phyloP scores from a whole-genome alignment of 768 basidiomycete genomes.

The Ephemerocybe angulata region DNA sequence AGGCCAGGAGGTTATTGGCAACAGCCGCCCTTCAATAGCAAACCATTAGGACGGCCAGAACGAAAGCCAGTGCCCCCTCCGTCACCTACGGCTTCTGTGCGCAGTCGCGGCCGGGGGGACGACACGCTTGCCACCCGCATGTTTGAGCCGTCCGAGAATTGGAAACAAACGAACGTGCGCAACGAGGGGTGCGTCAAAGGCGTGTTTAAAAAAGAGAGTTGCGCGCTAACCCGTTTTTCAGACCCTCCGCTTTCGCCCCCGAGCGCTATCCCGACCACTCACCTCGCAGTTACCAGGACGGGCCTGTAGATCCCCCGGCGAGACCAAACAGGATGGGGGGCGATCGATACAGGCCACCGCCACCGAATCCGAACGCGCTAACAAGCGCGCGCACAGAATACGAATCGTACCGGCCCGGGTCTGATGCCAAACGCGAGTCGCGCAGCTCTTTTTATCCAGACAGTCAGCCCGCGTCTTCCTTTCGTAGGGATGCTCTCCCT shows the following conservation, averaged over 20 bases:
- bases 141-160: conserved; percentile 70
- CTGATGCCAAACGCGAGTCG: conserved; percentile 30
- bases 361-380: conserved; percentile 37
- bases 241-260: conserved; percentile 14
- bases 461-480: conserved; percentile 16
- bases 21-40: conserved; percentile 21
- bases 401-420: conserved; percentile 53
- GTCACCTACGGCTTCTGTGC: conserved; percentile 32
- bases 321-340: conserved; percentile 23
- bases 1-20: conserved; percentile 38
- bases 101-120: conserved; percentile 30
- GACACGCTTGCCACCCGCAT: conserved; percentile 40
- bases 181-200: conserved; percentile 32
- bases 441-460: conserved; percentile 20
- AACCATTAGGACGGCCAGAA: conserved; percentile 36
- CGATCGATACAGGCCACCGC: conserved; percentile 52
- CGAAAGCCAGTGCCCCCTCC: conserved; percentile 34
- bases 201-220: conserved; percentile 10
- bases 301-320: conserved; percentile 31
- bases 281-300: conserved; percentile 27
- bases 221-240: conserved; percentile 1
- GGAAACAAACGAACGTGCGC: conserved; percentile 57
- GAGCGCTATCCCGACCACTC: conserved; percentile 37
- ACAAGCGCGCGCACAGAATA: conserved; percentile 31
- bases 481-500: conserved; percentile 21